Evolutionary conservation across 805 yeast species (phyloP).

Genomic region (Starmerella cellae): DNA sequence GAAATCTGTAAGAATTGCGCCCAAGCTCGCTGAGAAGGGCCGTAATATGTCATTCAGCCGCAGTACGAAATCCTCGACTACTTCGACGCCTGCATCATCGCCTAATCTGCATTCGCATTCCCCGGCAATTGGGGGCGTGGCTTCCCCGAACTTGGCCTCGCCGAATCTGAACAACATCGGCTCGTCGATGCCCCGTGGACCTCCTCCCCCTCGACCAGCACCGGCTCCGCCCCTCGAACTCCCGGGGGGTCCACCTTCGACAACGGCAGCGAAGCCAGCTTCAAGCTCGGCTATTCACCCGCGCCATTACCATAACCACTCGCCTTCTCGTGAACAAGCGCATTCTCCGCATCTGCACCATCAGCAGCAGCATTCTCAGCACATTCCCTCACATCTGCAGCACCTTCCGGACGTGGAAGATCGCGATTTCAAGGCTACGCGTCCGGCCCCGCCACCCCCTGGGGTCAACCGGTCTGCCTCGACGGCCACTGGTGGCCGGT

Average conservation of each 20-base stretch:
- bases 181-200: constrained; percentile 18
- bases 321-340: too few relatives aligned
- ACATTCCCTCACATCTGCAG: too few relatives aligned
- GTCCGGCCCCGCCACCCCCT: constrained; percentile 12
- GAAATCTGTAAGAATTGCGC: constrained; percentile 4
- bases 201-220: constrained; percentile 31
- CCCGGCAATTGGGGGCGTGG: too few relatives aligned
- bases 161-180: not conserved
- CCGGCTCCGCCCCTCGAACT: constrained; percentile 35
- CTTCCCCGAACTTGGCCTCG: not conserved
- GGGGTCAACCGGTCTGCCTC: not conserved
- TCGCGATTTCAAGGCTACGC: constrained; percentile 3
- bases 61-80: not conserved
- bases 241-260: too few relatives aligned
- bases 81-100: too few relatives aligned
- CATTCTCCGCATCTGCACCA: too few relatives aligned
- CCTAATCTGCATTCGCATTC: too few relatives aligned
- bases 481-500: too few relatives aligned
- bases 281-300: too few relatives aligned
- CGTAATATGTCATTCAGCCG: constrained; percentile 5
- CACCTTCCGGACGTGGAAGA: not conserved
- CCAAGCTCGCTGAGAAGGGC: constrained; percentile 1
- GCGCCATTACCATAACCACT: too few relatives aligned
- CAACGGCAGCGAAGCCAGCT: too few relatives aligned
- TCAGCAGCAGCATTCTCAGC: too few relatives aligned